phyloP scores from a whole-genome alignment of 1,284 basidiomycete species.

The Pascua guehoae region DNA sequence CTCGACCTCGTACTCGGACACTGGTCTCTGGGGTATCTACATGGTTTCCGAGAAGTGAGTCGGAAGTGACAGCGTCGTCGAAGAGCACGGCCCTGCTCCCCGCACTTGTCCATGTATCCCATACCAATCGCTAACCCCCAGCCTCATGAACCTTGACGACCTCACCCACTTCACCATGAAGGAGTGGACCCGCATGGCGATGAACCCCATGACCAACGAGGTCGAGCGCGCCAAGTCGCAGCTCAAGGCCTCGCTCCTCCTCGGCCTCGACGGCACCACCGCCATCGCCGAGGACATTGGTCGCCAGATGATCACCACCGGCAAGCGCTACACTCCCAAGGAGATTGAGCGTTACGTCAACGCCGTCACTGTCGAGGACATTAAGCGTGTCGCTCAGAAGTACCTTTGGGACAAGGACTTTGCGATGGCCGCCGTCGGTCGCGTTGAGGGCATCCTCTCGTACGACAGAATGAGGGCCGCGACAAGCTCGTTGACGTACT shows the following conservation, averaged over 20 bases:
- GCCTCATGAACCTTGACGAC: slow-evolving; percentile 83
- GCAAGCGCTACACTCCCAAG: slow-evolving; percentile 80
- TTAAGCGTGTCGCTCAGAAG: slow-evolving; percentile 84
- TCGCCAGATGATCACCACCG: slow-evolving; percentile 90
- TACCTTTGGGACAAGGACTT: slow-evolving; percentile 86
- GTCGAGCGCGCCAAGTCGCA: slow-evolving; percentile 97
- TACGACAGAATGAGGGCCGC: slow-evolving; percentile 2
- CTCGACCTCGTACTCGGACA: slow-evolving; percentile 99
- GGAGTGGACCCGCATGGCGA: slow-evolving; percentile 97
- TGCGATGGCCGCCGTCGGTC: slow-evolving; percentile 75
- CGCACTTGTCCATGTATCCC: too few species aligned
- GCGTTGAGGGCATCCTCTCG: slow-evolving; percentile 71
- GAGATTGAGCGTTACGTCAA: slow-evolving; percentile 94
- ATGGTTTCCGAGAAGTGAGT: slow-evolving; percentile 78
- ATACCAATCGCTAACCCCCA: too few species aligned
- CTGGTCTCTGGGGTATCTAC: slow-evolving; percentile 99
- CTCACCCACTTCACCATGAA: slow-evolving; percentile 87
- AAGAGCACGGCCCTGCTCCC: too few species aligned
- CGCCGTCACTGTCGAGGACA: slow-evolving; percentile 79
- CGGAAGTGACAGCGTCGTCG: too few species aligned
- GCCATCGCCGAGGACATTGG: slow-evolving; percentile 98
- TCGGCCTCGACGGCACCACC: slow-evolving; percentile 90
- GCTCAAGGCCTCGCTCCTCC: slow-evolving; percentile 88
- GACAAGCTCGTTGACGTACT: not conserved
- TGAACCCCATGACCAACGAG: slow-evolving; percentile 76